Evolutionary conservation across 192 early-diverging fungal species (phyloP).

Genomic region (Backusella liffmaniae): DNA sequence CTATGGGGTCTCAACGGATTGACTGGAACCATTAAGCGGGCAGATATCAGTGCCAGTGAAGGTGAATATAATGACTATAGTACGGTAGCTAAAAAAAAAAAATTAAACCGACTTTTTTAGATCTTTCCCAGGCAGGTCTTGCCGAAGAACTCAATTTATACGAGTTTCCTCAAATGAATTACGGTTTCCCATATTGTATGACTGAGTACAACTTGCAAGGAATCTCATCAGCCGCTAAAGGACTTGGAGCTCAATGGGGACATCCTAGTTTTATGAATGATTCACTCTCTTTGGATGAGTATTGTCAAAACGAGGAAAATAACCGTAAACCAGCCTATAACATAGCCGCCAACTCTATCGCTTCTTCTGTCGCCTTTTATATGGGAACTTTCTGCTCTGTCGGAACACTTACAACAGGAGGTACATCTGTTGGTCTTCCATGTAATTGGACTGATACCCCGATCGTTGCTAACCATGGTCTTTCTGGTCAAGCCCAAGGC

Average conservation of each 20-base stretch:
- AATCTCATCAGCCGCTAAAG: background rate
- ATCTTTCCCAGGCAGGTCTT: background rate
- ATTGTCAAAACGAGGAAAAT: slow-evolving; percentile 18
- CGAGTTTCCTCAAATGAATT: slow-evolving; percentile 15
- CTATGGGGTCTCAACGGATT: slow-evolving; percentile 27
- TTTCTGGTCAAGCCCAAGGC: background rate
- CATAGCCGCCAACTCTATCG: slow-evolving; percentile 14
- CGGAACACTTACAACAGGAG: slow-evolving; percentile 7
- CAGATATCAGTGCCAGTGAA: slow-evolving; percentile 10
- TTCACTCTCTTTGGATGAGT: background rate
- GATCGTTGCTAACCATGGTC: slow-evolving; percentile 24
- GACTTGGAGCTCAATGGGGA: slow-evolving; percentile 10
- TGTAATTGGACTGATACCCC: slow-evolving; percentile 38
- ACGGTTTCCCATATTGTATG: slow-evolving; percentile 28
- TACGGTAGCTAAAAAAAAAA: background rate
- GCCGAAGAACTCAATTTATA: slow-evolving; percentile 32
- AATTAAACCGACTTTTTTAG: background rate
- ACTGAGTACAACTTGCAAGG: slow-evolving; percentile 10
- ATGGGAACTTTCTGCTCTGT: slow-evolving; percentile 29
- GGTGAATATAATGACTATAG: background rate
- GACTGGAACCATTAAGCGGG: background rate
- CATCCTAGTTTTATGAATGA: slow-evolving; percentile 18
- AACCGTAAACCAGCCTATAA: slow-evolving; percentile 20
- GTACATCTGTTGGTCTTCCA: slow-evolving; percentile 31
- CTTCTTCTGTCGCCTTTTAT: slow-evolving; percentile 22